A percentile compares a stretch with the other conserved stretches of the same genome.
Evolutionary conservation across 1,284 basidiomycete genomes (phyloP).

Genomic region (Ceratobasidium sp.): DNA sequence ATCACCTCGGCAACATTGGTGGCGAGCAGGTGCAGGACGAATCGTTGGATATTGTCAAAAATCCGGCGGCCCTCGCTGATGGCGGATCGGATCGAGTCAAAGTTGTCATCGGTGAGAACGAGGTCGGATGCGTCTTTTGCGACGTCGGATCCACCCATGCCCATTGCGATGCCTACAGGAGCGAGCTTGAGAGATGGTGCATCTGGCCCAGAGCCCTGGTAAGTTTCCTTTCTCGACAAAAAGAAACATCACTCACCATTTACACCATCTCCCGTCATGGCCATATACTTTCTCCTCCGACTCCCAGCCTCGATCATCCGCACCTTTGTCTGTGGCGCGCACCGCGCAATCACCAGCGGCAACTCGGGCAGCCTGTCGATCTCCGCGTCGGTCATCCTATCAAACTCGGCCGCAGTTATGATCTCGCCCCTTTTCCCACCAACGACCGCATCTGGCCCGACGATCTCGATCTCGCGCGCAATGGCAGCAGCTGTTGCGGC

Average conservation of each 20-base stretch:
- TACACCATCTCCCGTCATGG: constrained; percentile 64
- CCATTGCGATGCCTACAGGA: too few relatives aligned
- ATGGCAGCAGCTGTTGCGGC: constrained; percentile 62
- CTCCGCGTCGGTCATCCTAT: constrained; percentile 68
- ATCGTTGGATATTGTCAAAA: constrained; percentile 61
- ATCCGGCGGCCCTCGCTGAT: too few relatives aligned
- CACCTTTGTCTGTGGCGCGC: constrained; percentile 63
- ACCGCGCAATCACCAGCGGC: constrained; percentile 70
- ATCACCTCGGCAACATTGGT: constrained; percentile 72
- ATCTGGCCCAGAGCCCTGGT: constrained; percentile 49
- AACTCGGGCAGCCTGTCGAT: constrained; percentile 66
- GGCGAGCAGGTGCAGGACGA: constrained; percentile 63
- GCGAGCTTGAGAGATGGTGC: constrained; percentile 66
- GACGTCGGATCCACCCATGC: too few relatives aligned
- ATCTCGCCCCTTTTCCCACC: constrained; percentile 75
- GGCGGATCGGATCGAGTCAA: too few relatives aligned
- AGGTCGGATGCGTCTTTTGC: too few relatives aligned
- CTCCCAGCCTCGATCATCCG: constrained; percentile 68
- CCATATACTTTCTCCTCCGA: constrained; percentile 56
- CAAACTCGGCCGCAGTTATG: too few relatives aligned
- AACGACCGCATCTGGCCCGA: constrained; percentile 74
- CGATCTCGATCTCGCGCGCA: constrained; percentile 67
- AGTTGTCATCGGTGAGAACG: too few relatives aligned
- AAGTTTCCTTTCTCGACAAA: too few relatives aligned
- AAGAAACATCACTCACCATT: constrained; percentile 63